Percentiles rank a stretch among this genome's conserved stretches.
Evolutionary conservation across 164 flowering plant genomes (phyloP).

Genomic region (Warburgia ugandensis): DNA sequence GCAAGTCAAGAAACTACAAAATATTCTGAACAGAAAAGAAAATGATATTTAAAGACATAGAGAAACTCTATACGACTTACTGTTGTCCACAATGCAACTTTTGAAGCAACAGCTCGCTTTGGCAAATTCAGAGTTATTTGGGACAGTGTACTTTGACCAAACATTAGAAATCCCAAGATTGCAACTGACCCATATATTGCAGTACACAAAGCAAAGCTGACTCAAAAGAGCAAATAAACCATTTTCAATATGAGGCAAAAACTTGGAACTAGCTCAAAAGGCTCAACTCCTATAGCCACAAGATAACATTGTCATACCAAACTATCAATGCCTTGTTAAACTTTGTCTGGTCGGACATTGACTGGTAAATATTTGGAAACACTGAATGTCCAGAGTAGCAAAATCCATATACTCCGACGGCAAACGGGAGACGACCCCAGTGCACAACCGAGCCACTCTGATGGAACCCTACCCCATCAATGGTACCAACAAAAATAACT

Average conservation of each 20-base stretch:
- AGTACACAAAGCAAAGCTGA: constrained; percentile 65
- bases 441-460: constrained; percentile 46
- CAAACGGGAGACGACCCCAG: constrained; percentile 71
- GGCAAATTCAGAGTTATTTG: constrained; percentile 93
- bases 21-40: not conserved
- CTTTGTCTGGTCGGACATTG: constrained; percentile 73
- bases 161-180: constrained; percentile 72
- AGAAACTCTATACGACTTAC: too few relatives aligned
- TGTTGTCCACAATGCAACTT: constrained; percentile 84
- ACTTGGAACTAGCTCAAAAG: not conserved
- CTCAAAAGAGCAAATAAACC: constrained; percentile 5
- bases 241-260: not conserved
- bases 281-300: not conserved
- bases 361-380: constrained; percentile 87
- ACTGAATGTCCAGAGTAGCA: constrained; percentile 86
- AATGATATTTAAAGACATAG: not conserved
- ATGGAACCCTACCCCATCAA: constrained; percentile 61
- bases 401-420: constrained; percentile 84
- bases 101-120: constrained; percentile 37
- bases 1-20: constrained; percentile 7
- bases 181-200: constrained; percentile 73
- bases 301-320: constrained; percentile 33
- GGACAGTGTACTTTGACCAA: constrained; percentile 67
- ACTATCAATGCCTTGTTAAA: constrained; percentile 55
- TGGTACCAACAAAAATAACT: constrained; percentile 45